Evolutionary conservation across 768 basidiomycete genomes (phyloP).

Genomic region (Boletus vinaceobasis): DNA sequence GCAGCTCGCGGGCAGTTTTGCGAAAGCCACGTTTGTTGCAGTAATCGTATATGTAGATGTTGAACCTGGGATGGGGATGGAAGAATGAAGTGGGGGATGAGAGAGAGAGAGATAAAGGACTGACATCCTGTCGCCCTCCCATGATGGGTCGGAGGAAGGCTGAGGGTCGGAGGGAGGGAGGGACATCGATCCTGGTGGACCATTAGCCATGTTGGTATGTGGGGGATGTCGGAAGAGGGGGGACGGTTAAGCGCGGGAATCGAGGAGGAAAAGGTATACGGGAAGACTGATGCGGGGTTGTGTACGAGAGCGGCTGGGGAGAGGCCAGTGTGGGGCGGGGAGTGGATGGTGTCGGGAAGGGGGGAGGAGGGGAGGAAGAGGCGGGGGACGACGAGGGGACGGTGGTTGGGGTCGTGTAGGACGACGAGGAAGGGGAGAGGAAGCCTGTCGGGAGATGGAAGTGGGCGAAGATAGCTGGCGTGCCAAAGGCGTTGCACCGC

Average conservation of each 20-base stretch:
- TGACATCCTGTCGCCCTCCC: conserved; percentile 86
- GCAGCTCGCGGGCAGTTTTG: conserved; percentile 68
- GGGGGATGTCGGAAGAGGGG: background rate
- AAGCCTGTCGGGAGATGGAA: conserved; percentile 6
- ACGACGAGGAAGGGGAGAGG: background rate
- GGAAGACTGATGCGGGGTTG: background rate
- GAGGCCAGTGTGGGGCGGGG: background rate
- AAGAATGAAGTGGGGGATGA: conserved; percentile 3
- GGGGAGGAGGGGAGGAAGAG: background rate
- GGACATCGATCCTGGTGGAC: conserved; percentile 27
- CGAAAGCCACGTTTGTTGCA: conserved; percentile 75
- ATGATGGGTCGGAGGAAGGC: conserved; percentile 44
- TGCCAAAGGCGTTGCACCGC: conserved; percentile 30
- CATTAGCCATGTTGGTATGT: conserved; percentile 16
- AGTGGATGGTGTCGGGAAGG: background rate
- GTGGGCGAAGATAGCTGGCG: conserved; percentile 29
- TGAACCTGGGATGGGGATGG: conserved; percentile 55
- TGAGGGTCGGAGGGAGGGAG: conserved; percentile 9
- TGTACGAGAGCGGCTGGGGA: background rate
- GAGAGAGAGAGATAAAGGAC: conserved; percentile 25
- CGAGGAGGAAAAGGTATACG: conserved; percentile 1
- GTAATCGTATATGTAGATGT: conserved; percentile 87
- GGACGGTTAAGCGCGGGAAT: background rate
- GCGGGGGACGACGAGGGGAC: background rate
- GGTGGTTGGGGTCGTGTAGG: background rate